phyloP scores from a whole-genome alignment of 106 monocot species.

The Alisma plantagoaquatica region DNA sequence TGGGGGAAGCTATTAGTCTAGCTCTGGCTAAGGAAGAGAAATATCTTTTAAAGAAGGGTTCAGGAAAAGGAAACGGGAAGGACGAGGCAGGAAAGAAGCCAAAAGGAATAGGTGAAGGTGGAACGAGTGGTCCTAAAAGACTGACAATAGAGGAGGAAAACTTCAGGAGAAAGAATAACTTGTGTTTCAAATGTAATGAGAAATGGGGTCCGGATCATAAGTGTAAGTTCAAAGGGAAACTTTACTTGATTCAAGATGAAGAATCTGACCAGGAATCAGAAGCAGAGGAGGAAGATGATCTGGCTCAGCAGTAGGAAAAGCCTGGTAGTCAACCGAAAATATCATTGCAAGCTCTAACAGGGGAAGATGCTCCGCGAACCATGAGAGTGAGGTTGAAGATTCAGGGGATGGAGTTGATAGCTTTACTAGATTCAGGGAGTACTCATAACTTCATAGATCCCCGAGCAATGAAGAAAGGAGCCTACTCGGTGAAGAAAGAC shows the following conservation, averaged over 20 bases:
- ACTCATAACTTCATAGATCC: slow-evolving; percentile 1
- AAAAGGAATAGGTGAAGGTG: no score
- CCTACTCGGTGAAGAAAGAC: background rate
- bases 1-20: no score
- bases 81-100: no score
- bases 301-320: background rate
- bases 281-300: background rate
- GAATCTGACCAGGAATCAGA: no score
- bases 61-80: no score
- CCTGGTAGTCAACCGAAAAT: background rate
- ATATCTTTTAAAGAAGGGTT: no score
- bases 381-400: background rate
- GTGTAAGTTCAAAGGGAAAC: background rate
- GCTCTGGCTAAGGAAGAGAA: no score
- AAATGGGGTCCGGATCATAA: background rate
- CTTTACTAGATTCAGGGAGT: background rate
- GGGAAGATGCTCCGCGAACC: background rate
- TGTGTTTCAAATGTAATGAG: background rate
- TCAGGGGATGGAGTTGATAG: background rate
- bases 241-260: background rate
- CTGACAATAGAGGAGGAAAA: background rate
- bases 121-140: no score
- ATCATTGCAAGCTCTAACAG: background rate
- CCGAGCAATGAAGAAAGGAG: background rate
- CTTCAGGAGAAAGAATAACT: background rate